Percentiles rank a stretch among this genome's conserved stretches.
These are phyloP conservation scores for Endogone sp. DNA, from an alignment of 192 early-diverging fungal species.

Conservation along the genomic window DNA sequence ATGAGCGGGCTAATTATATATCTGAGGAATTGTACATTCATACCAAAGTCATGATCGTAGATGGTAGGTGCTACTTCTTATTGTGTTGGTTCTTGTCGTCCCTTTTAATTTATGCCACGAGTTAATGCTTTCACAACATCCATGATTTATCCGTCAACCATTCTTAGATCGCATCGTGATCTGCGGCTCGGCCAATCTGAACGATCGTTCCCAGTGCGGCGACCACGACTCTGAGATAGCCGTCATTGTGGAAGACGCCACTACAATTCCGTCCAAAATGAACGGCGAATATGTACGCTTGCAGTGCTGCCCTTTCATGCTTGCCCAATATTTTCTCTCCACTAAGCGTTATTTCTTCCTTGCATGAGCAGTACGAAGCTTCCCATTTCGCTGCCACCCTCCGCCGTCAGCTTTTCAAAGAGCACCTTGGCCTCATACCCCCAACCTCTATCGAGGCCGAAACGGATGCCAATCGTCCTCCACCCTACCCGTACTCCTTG, in stretches of 20 bases:
- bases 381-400: slow-evolving; percentile 70
- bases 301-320: neutral
- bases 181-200: slow-evolving; percentile 87
- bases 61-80: slow-evolving; percentile 37
- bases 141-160: neutral
- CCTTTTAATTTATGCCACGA: neutral
- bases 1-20: slow-evolving; percentile 44
- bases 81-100: too few relatives aligned
- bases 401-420: slow-evolving; percentile 72
- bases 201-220: slow-evolving; percentile 87
- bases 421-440: slow-evolving; percentile 74
- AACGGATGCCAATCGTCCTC: slow-evolving; percentile 21
- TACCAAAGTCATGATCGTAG: slow-evolving; percentile 84
- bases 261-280: slow-evolving; percentile 66
- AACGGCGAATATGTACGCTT: slow-evolving; percentile 52
- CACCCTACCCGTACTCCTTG: slow-evolving; percentile 25
- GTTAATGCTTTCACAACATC: neutral
- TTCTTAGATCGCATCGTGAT: slow-evolving; percentile 68
- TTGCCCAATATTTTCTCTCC: neutral
- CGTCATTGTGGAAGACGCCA: slow-evolving; percentile 72
- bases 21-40: slow-evolving; percentile 88
- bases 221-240: slow-evolving; percentile 88
- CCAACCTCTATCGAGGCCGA: slow-evolving; percentile 32
- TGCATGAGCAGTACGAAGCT: slow-evolving; percentile 56
- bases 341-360: neutral